Evolutionary conservation across 352 stramenopile genomes (phyloP).

Genomic region (Aphanomyces euteiches): DNA sequence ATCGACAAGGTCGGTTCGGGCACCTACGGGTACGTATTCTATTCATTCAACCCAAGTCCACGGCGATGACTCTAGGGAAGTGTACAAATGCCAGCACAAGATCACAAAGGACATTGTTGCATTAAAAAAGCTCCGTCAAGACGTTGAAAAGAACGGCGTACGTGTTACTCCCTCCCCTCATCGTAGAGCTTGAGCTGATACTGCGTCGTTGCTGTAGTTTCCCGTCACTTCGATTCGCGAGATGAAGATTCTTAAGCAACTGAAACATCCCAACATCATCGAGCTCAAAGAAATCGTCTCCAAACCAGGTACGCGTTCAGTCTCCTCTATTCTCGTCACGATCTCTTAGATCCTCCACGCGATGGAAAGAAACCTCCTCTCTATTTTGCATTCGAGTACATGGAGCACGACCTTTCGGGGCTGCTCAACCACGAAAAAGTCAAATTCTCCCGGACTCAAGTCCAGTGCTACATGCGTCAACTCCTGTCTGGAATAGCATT

Average conservation of each 20-base stretch:
- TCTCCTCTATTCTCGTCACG: background rate
- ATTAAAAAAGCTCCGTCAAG: slow-evolving; percentile 76
- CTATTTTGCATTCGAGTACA: slow-evolving; percentile 85
- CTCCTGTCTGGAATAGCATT: slow-evolving; percentile 75
- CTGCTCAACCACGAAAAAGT: slow-evolving; percentile 78
- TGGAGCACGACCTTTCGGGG: slow-evolving; percentile 81
- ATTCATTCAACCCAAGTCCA: background rate
- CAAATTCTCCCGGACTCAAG: slow-evolving; percentile 79
- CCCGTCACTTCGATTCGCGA: slow-evolving; percentile 94
- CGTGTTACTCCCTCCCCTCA: slow-evolving; percentile 1
- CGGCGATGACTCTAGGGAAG: slow-evolving; percentile 46
- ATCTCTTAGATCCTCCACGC: slow-evolving; percentile 54
- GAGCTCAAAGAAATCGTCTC: slow-evolving; percentile 94
- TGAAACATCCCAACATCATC: slow-evolving; percentile 94
- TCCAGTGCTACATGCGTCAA: slow-evolving; percentile 86
- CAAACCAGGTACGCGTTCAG: slow-evolving; percentile 38
- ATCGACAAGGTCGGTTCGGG: slow-evolving; percentile 85
- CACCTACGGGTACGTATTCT: slow-evolving; percentile 70
- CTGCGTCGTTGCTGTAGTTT: slow-evolving; percentile 51
- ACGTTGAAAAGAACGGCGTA: slow-evolving; percentile 86
- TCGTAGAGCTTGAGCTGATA: background rate
- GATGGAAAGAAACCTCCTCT: slow-evolving; percentile 79
- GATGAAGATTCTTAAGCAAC: slow-evolving; percentile 97
- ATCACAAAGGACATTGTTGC: slow-evolving; percentile 83
- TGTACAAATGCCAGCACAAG: slow-evolving; percentile 87